Percentiles rank a stretch among this genome's conserved stretches.
Evolutionary conservation across 1,284 basidiomycete species (phyloP).

Genomic region (Naganishia sp.): DNA sequence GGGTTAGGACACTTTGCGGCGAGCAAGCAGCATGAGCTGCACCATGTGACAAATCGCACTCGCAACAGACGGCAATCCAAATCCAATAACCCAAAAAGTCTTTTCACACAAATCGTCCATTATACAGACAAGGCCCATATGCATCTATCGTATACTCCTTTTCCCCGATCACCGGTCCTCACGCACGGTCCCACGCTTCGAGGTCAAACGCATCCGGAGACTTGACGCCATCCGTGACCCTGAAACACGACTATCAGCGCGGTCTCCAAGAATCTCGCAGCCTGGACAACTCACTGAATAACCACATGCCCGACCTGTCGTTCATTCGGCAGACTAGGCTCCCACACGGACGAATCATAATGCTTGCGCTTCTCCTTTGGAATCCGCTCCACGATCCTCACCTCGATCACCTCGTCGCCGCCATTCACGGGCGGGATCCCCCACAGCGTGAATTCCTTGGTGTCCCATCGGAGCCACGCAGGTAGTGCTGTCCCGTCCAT

Average conservation of each 20-base stretch:
- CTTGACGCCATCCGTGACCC: constrained; percentile 26
- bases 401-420: constrained; percentile 39
- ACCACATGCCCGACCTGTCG: constrained; percentile 46
- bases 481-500: constrained; percentile 43
- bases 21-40: too few species aligned
- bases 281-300: constrained; percentile 40
- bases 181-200: constrained; percentile 26
- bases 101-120: constrained; percentile 14
- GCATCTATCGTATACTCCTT: constrained; percentile 5
- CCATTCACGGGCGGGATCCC: constrained; percentile 45
- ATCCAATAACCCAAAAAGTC: background rate
- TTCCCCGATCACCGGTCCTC: background rate
- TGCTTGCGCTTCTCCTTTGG: constrained; percentile 43
- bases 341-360: constrained; percentile 45
- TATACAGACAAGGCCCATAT: constrained; percentile 8
- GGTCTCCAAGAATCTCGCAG: too few species aligned
- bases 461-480: constrained; percentile 51
- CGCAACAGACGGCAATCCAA: too few species aligned
- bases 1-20: too few species aligned
- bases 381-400: constrained; percentile 47
- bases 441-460: constrained; percentile 50
- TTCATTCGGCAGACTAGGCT: constrained; percentile 45
- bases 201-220: constrained; percentile 30
- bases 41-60: too few species aligned
- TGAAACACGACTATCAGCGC: background rate